Conservation (phyloP, 2,329 filamentous ascomycete species). For the Fusarium clavum region DNA sequence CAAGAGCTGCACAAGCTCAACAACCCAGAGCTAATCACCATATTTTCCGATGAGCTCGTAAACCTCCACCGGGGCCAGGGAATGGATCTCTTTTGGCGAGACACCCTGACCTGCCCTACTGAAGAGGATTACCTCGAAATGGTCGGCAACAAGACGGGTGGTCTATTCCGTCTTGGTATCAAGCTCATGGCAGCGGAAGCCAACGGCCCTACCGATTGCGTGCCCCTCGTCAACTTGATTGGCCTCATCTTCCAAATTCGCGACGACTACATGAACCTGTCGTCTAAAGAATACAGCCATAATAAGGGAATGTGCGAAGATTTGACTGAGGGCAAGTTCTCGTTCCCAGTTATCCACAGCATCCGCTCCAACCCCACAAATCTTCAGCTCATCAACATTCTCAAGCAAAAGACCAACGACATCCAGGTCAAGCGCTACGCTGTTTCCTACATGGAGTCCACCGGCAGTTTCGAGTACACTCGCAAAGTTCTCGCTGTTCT, state of each 20-base stretch:
- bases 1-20: slow-evolving; percentile 78
- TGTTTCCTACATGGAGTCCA: slow-evolving; percentile 88
- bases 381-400: slow-evolving; percentile 87
- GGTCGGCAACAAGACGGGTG: slow-evolving; percentile 91
- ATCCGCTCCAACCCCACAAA: slow-evolving; percentile 81
- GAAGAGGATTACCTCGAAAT: slow-evolving; percentile 95
- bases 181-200: slow-evolving; percentile 89
- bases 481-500: slow-evolving; percentile 73
- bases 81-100: slow-evolving; percentile 92
- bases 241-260: slow-evolving; percentile 91
- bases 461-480: slow-evolving; percentile 90
- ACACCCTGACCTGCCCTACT: slow-evolving; percentile 83
- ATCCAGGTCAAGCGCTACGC: slow-evolving; percentile 93
- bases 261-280: slow-evolving; percentile 94
- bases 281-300: slow-evolving; percentile 77
- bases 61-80: slow-evolving; percentile 89
- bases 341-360: slow-evolving; percentile 93
- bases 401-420: slow-evolving; percentile 89
- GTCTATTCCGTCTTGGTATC: slow-evolving; percentile 84
- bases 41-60: slow-evolving; percentile 84
- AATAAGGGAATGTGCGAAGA: slow-evolving; percentile 97
- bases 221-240: slow-evolving; percentile 85
- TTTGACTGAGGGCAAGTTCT: slow-evolving; percentile 96
- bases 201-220: slow-evolving; percentile 70
- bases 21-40: slow-evolving; percentile 73